Conservation (phyloP, 2,329 filamentous ascomycete genomes). For the Aspergillus oerlinghausenensis region DNA sequence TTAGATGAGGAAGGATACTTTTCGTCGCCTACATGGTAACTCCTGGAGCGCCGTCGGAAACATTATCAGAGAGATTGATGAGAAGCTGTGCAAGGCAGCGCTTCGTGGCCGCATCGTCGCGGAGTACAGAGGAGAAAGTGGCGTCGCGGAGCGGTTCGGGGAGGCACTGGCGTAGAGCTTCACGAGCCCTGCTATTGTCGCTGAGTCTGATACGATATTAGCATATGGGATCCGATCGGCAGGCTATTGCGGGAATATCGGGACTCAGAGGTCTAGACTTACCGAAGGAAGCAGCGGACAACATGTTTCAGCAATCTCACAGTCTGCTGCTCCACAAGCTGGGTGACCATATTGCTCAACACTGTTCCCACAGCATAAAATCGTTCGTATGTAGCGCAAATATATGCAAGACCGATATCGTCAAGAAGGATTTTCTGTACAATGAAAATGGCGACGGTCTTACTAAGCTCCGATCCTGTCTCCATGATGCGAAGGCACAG, state of each 20-base stretch:
- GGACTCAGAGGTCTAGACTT: conserved; percentile 33
- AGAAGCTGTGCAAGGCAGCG: conserved; percentile 94
- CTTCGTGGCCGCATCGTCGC: conserved; percentile 96
- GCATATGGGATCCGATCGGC: neutral
- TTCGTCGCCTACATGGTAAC: conserved; percentile 37
- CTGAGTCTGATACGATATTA: conserved; percentile 59
- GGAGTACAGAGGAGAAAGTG: conserved; percentile 92
- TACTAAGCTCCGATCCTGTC: conserved; percentile 95
- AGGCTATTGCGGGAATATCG: neutral
- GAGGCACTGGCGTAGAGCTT: conserved; percentile 91
- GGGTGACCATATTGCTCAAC: conserved; percentile 96
- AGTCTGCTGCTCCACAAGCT: conserved; percentile 96
- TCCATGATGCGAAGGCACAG: conserved; percentile 98
- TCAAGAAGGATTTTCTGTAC: conserved; percentile 98
- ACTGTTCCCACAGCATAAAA: conserved; percentile 98
- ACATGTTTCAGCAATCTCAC: conserved; percentile 95
- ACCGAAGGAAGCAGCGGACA: conserved; percentile 93
- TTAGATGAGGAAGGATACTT: conserved; percentile 25
- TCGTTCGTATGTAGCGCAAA: conserved; percentile 96
- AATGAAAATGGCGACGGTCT: conserved; percentile 99
- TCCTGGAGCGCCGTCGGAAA: conserved; percentile 50
- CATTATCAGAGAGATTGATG: conserved; percentile 91
- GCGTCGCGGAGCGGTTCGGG: conserved; percentile 98
- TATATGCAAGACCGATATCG: conserved; percentile 94
- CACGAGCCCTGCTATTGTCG: conserved; percentile 91